Conservation (phyloP, 108 stramenopile species). For the Cyclotella baltica region DNA sequence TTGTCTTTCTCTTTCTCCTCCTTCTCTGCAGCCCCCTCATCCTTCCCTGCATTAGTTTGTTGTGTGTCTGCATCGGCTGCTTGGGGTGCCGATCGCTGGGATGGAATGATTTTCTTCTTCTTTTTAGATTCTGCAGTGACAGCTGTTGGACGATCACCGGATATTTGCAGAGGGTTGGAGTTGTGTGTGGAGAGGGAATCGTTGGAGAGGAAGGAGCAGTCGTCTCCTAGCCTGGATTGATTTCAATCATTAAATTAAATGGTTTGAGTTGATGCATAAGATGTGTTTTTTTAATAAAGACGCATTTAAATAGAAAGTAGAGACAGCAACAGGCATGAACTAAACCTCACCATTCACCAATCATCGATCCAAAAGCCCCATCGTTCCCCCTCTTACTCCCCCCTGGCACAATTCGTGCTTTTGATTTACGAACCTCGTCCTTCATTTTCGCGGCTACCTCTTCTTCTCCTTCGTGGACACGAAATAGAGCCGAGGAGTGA, state of each 20-base stretch:
- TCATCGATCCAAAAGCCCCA: constrained; percentile 16
- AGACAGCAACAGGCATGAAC: neutral
- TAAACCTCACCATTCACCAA: neutral
- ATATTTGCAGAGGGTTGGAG: neutral
- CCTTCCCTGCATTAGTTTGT: neutral
- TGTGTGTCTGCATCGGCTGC: neutral
- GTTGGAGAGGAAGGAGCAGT: constrained; percentile 12
- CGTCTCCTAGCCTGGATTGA: constrained; percentile 2
- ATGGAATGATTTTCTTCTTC: constrained; percentile 11
- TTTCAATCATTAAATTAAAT: neutral
- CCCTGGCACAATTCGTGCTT: neutral
- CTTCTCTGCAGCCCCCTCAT: neutral
- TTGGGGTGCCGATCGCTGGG: too few species aligned
- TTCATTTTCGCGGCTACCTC: neutral
- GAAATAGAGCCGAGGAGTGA: constrained; percentile 4
- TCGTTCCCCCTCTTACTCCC: neutral
- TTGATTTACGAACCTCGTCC: neutral
- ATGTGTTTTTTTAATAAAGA: neutral
- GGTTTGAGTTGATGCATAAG: neutral
- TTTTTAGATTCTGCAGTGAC: neutral
- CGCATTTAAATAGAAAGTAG: neutral
- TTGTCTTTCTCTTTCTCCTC: neutral
- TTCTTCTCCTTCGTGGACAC: neutral
- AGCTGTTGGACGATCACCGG: too few species aligned
- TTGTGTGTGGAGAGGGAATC: neutral